Evolutionary conservation across 2,329 filamentous ascomycete genomes (phyloP), one percentile per base, ranked within the genome.

Genomic region (Massarina eburnea): DNA sequence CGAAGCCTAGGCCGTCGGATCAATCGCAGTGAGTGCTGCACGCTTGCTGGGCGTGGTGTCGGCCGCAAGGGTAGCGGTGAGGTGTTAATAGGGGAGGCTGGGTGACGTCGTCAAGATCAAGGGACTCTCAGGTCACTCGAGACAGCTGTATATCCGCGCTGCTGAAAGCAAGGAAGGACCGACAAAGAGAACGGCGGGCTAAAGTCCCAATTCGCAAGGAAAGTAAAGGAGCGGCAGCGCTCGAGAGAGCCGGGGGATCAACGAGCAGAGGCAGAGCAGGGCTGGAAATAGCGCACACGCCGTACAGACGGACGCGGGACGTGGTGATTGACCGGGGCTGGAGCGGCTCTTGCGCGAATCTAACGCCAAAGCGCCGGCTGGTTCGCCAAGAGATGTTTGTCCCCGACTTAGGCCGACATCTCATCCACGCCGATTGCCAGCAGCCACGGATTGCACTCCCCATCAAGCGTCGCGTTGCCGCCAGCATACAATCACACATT

Each of bases 141-240:
- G 19, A 4, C 3, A 17, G 10, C 6, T 2, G 12, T 24, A 9
- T 37, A 8, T 21, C 8, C 12, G 12, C 17, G 21, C 35, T 8
- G 26, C 22, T 10, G 24, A 21, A 30, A 40, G 34, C 33, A 43
- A 43, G 33, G 24, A 46, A 29, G 33, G 42, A 45, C 35, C 14
- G 46, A 39, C 32, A 30, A 39, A 43, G 33, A 24, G 36, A 36
- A 29, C 22, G 37, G 14, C 41, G 34, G 42, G 43, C 43, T 30
- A 30, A 29, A 47, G 27, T 7, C 12, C 27, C 27, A 30, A 14
- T 30, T 8, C 27, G 32, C 42, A 58, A 51, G 33, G 49, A 52
- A 45, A 45, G 41, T 49, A n/a, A 64, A 57, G 49, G 61, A 66
- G 57, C 58, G 64, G 58, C 58, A 49, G 52, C 55, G 61, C 57